Percentiles rank a stretch among this genome's conserved stretches.
These are phyloP conservation scores for Globisporangium cystogenes DNA, from an alignment of 352 stramenopile genomes.

Conservation along the genomic window DNA sequence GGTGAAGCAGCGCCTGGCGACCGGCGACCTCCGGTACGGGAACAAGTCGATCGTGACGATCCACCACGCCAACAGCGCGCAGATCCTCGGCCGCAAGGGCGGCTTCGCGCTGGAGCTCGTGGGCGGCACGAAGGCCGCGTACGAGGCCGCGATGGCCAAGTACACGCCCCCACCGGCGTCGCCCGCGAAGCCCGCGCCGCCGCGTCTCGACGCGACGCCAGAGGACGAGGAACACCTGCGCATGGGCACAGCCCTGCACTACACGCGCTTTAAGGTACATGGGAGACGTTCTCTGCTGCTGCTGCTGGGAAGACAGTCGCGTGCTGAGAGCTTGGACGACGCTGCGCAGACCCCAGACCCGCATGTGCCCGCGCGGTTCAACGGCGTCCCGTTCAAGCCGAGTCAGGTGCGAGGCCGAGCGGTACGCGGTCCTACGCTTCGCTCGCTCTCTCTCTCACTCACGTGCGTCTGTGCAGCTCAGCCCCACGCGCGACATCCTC, in stretches of 20 bases:
- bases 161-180: neutral
- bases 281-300: neutral
- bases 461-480: slow-evolving; percentile 21
- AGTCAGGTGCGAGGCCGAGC: slow-evolving; percentile 27
- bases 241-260: slow-evolving; percentile 11
- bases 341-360: slow-evolving; percentile 33
- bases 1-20: slow-evolving; percentile 31
- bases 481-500: slow-evolving; percentile 45
- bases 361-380: slow-evolving; percentile 54
- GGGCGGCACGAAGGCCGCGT: slow-evolving; percentile 17
- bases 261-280: slow-evolving; percentile 8
- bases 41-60: slow-evolving; percentile 46
- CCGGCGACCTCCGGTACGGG: slow-evolving; percentile 36
- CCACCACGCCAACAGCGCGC: slow-evolving; percentile 30
- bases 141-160: slow-evolving; percentile 2
- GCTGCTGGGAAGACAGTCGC: neutral
- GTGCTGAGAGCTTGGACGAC: neutral
- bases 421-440: too few species aligned
- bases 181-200: neutral
- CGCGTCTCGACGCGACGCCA: neutral
- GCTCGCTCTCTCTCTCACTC: too few species aligned
- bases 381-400: slow-evolving; percentile 48
- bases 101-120: slow-evolving; percentile 16
- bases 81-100: slow-evolving; percentile 20
- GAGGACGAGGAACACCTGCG: slow-evolving; percentile 11